A percentile compares a stretch with the other conserved stretches of the same genome.
Evolutionary conservation across 163 green algal genomes (phyloP).

Genomic region (Picocystis sp.): DNA sequence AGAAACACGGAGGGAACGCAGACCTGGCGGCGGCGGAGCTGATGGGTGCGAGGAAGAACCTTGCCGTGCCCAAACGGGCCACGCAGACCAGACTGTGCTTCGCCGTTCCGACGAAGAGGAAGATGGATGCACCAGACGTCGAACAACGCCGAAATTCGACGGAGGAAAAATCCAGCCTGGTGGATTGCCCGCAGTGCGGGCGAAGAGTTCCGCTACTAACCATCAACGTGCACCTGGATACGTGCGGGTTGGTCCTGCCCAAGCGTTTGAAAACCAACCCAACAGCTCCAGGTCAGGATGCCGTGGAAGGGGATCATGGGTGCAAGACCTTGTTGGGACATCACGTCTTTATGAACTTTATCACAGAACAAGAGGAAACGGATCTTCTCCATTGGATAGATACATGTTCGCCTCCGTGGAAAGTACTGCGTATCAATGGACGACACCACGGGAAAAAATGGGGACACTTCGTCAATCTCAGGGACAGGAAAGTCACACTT

Average conservation of each 20-base stretch:
- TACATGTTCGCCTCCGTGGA: background rate
- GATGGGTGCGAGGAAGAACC: too few relatives aligned
- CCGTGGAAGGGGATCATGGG: too few relatives aligned
- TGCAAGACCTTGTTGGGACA: slow-evolving; percentile 3
- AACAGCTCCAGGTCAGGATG: too few relatives aligned
- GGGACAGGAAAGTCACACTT: background rate
- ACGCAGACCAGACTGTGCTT: too few relatives aligned
- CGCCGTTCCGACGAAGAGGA: too few relatives aligned
- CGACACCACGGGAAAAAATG: slow-evolving; percentile 5
- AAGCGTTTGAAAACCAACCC: too few relatives aligned
- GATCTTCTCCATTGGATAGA: slow-evolving; percentile 9
- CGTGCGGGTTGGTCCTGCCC: background rate
- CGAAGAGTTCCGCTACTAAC: background rate
- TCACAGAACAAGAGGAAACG: slow-evolving; percentile 13
- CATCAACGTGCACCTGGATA: slow-evolving; percentile 11
- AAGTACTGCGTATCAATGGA: slow-evolving; percentile 6
- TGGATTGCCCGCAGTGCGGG: slow-evolving; percentile 5
- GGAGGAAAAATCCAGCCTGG: background rate
- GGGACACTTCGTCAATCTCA: slow-evolving; percentile 4
- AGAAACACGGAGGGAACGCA: too few relatives aligned
- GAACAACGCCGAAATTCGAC: background rate
- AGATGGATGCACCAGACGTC: too few relatives aligned
- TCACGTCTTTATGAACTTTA: slow-evolving; percentile 8
- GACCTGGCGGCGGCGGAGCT: too few relatives aligned
- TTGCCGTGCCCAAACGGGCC: too few relatives aligned